Evolutionary conservation across 139 green algal species (phyloP), one percentile per base, ranked within the genome.

Genomic region (Tetraselmis chui): DNA sequence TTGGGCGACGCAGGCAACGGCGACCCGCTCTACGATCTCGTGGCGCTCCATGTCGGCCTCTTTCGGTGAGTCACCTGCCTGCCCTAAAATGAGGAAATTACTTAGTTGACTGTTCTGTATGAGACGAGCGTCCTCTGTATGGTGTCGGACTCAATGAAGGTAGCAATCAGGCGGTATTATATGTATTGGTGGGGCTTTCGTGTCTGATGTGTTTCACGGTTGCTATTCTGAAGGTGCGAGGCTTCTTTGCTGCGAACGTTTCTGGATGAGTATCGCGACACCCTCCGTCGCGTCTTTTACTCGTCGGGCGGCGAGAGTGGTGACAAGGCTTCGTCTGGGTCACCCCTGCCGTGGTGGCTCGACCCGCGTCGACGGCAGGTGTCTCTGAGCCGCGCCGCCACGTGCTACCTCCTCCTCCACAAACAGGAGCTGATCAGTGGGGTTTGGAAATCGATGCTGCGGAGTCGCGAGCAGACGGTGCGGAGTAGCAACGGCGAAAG

Each of bases 21-120:
- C 0, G 85, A 90, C 79, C 85, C 87, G 22, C 79, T 90, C 27
- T 86, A 67, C 22, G 87, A 90, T 74, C 30, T 90, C n/a, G 67
- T 88, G 23, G 30, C 79, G n/a, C 79, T 89, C 31, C 32, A 77
- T 24, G 26, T 89, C 23, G 81, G 80, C 59, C 81, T 79, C 2
- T 31, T 86, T n/a, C 5, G 5, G 76, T 79, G 79, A 23, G 31
- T n/a, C n/a, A n/a, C n/a, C n/a, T n/a, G n/a, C n/a, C n/a, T n/a
- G n/a, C n/a, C n/a, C n/a, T n/a, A n/a, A n/a, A n/a, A n/a, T n/a
- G n/a, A n/a, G n/a, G n/a, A n/a, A n/a, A n/a, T n/a, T n/a, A n/a
- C n/a, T n/a, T n/a, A n/a, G n/a, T n/a, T n/a, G n/a, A n/a, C n/a
- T n/a, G n/a, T n/a, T n/a, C n/a, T n/a, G n/a, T n/a, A n/a, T n/a